These are phyloP conservation scores for Lactifluus piperatus DNA, from an alignment of 768 basidiomycete genomes.

Conservation along the genomic window DNA sequence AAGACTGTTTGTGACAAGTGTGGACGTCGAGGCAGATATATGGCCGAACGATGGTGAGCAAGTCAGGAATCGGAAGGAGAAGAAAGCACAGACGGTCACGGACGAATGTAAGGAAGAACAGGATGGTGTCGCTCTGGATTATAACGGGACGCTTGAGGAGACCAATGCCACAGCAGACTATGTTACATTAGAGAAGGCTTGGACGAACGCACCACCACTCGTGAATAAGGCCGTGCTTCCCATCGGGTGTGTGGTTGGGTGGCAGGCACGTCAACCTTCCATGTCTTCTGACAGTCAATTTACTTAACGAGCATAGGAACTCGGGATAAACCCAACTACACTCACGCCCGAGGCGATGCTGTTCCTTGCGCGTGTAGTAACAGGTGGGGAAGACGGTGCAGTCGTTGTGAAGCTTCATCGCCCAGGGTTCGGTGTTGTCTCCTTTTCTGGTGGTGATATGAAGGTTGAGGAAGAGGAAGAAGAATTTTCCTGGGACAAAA, in stretches of 20 bases:
- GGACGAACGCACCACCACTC: conserved; percentile 23
- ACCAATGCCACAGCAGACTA: conserved; percentile 17
- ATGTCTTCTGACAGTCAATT: background rate
- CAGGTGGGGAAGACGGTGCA: conserved; percentile 21
- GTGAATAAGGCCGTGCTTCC: conserved; percentile 13
- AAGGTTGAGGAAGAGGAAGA: conserved; percentile 16
- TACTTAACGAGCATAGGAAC: conserved; percentile 32
- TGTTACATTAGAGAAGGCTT: conserved; percentile 23
- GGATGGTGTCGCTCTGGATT: conserved; percentile 30
- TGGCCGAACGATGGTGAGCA: conserved; percentile 23
- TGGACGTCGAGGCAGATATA: conserved; percentile 54
- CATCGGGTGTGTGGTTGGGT: conserved; percentile 25
- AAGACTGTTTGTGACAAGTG: conserved; percentile 61
- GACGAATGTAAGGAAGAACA: conserved; percentile 13
- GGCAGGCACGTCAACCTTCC: conserved; percentile 26
- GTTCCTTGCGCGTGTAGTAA: conserved; percentile 34
- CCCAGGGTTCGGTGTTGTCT: conserved; percentile 7
- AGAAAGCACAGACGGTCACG: conserved; percentile 27
- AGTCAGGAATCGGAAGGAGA: conserved; percentile 26
- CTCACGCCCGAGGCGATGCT: conserved; percentile 52
- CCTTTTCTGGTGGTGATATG: conserved; percentile 9
- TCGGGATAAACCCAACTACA: conserved; percentile 51
- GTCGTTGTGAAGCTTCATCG: conserved; percentile 20
- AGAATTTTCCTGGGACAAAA: conserved; percentile 6
- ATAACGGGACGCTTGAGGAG: conserved; percentile 20